Evolutionary conservation across 768 basidiomycete species (phyloP).

Genomic region (Lentinus brumalis): DNA sequence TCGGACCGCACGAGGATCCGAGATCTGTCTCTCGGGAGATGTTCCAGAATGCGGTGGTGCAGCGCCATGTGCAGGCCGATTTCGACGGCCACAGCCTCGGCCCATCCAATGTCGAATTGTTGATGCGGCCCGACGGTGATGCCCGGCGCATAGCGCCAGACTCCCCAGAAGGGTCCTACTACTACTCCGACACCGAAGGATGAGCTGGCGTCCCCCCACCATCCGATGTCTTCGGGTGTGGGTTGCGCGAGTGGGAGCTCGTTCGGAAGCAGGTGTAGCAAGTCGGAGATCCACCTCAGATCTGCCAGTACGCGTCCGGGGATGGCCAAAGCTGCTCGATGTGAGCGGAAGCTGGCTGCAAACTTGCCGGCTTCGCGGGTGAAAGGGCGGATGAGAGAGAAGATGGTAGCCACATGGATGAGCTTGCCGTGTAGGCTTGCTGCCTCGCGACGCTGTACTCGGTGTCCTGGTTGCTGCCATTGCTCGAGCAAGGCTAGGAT

Average conservation of each 20-base stretch:
- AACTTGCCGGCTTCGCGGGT: constrained; percentile 26
- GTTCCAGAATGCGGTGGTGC: neutral
- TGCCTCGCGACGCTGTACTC: no score
- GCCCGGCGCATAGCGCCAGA: constrained; percentile 33
- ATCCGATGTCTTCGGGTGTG: constrained; percentile 29
- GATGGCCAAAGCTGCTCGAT: constrained; percentile 15
- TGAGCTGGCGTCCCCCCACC: constrained; percentile 41
- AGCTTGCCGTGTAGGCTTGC: constrained; percentile 35
- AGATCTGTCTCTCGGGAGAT: neutral
- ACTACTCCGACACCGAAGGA: constrained; percentile 39
- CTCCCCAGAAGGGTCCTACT: constrained; percentile 30
- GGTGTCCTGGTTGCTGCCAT: no score
- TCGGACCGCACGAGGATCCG: constrained; percentile 32
- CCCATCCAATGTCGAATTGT: constrained; percentile 40
- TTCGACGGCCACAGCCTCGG: constrained; percentile 41
- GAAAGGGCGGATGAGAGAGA: constrained; percentile 29
- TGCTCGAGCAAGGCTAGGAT: constrained; percentile 22
- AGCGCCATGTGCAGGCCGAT: constrained; percentile 28
- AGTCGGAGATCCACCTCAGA: constrained; percentile 24
- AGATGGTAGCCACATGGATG: constrained; percentile 33
- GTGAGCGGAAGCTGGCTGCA: constrained; percentile 21
- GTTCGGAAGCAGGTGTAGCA: constrained; percentile 24
- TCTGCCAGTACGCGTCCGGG: constrained; percentile 20
- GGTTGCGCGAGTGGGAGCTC: constrained; percentile 16
- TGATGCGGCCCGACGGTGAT: constrained; percentile 31